Evolutionary conservation across 352 stramenopile genomes (phyloP).

Genomic region (Peronospora farinosa): DNA sequence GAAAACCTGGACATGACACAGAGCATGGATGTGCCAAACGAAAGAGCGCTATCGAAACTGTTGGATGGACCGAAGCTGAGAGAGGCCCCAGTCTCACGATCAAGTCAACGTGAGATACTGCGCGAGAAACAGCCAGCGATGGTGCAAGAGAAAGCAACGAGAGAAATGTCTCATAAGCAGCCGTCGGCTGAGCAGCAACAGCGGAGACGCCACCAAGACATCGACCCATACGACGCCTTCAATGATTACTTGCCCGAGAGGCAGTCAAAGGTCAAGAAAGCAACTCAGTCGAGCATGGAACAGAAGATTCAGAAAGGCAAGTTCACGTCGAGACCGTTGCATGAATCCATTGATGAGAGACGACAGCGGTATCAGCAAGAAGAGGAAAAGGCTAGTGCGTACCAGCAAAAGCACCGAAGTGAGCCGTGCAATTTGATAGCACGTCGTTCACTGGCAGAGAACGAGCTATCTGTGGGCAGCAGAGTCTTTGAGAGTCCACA

Average conservation of each 20-base stretch:
- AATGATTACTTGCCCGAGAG: conserved; percentile 64
- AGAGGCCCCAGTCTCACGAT: conserved; percentile 2
- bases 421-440: conserved; percentile 27
- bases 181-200: conserved; percentile 12
- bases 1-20: conserved; percentile 30
- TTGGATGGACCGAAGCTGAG: conserved; percentile 7
- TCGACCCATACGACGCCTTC: conserved; percentile 61
- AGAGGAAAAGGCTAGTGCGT: conserved; percentile 7
- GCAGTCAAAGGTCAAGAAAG: conserved; percentile 43
- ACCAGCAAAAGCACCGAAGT: conserved; percentile 28
- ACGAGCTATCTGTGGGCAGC: conserved; percentile 19
- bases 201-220: conserved; percentile 11
- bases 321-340: conserved; percentile 30
- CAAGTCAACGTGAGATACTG: conserved; percentile 3
- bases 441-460: conserved; percentile 17
- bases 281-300: conserved; percentile 33
- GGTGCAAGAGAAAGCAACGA: conserved; percentile 3
- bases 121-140: conserved; percentile 3
- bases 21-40: conserved; percentile 24
- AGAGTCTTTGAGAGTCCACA: conserved; percentile 22
- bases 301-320: conserved; percentile 29
- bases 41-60: background rate
- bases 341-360: conserved; percentile 20
- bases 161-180: conserved; percentile 7
- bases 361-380: conserved; percentile 12